A percentile compares a stretch with the other conserved stretches of the same genome.
These are phyloP conservation scores for Aspergillus vadensis DNA, from an alignment of 2,329 filamentous ascomycete genomes.

Conservation along the genomic window DNA sequence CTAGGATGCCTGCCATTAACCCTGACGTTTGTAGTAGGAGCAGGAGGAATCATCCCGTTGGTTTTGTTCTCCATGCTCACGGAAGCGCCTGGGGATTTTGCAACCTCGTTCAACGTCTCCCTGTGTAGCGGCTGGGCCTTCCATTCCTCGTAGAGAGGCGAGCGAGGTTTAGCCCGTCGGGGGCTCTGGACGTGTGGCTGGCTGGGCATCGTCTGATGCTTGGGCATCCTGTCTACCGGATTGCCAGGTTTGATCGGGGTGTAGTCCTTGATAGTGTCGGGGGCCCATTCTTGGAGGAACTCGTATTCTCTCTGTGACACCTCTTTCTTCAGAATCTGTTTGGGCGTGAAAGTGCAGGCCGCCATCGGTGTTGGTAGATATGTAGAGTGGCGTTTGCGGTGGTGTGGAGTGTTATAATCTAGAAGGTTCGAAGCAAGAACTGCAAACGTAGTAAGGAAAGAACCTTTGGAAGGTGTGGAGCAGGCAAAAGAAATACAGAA, in stretches of 20 bases:
- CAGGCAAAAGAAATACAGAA: neutral
- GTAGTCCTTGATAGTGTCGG: slow-evolving; percentile 13
- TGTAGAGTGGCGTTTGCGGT: too few species aligned
- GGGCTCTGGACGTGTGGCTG: neutral
- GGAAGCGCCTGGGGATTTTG: neutral
- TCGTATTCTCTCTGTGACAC: slow-evolving; percentile 15
- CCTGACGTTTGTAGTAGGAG: neutral
- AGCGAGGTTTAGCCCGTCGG: slow-evolving; percentile 7
- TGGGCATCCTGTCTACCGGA: neutral
- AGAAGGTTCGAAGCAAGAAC: too few species aligned
- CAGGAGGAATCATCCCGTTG: neutral
- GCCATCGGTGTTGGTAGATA: neutral
- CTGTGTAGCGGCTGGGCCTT: slow-evolving; percentile 14
- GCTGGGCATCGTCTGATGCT: neutral
- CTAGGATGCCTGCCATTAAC: neutral
- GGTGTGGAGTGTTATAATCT: too few species aligned
- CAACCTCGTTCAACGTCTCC: neutral
- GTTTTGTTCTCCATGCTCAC: neutral
- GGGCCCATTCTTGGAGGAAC: slow-evolving; percentile 20
- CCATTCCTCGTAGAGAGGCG: slow-evolving; percentile 23
- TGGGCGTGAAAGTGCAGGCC: slow-evolving; percentile 3
- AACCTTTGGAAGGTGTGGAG: neutral
- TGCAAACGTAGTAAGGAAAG: too few species aligned
- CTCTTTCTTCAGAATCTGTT: slow-evolving; percentile 16
- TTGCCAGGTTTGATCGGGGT: neutral